Evolutionary conservation across 2,329 filamentous ascomycete species (phyloP).

Genomic region (Colletotrichum destructivum): DNA sequence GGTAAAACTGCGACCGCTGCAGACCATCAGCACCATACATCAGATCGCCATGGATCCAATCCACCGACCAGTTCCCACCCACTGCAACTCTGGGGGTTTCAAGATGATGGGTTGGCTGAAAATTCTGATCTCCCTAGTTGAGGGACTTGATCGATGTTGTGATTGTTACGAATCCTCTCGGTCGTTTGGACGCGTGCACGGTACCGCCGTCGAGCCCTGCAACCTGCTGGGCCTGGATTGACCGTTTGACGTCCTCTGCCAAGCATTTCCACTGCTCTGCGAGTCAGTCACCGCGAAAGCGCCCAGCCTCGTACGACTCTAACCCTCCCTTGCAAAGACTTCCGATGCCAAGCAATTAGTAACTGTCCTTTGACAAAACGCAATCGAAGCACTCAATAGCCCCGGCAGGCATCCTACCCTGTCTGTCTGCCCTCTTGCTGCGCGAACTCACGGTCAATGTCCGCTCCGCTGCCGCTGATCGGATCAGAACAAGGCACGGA

Average conservation of each 20-base stretch:
- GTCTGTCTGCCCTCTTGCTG: not conserved
- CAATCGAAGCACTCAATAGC: slow-evolving; percentile 14
- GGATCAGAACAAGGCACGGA: not conserved
- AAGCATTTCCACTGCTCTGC: slow-evolving; percentile 15
- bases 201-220: slow-evolving; percentile 1
- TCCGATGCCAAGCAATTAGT: slow-evolving; percentile 37
- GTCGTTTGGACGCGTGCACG: not conserved
- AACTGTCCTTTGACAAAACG: slow-evolving; percentile 23
- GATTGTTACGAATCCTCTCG: not conserved
- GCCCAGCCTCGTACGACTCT: slow-evolving; percentile 36
- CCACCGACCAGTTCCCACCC: slow-evolving; percentile 25
- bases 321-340: slow-evolving; percentile 22
- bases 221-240: not conserved
- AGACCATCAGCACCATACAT: slow-evolving; percentile 4
- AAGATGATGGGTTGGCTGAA: slow-evolving; percentile 24
- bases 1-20: not conserved
- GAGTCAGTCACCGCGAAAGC: slow-evolving; percentile 33
- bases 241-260: slow-evolving; percentile 13
- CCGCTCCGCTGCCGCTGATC: not conserved
- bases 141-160: not conserved
- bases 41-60: slow-evolving; percentile 7
- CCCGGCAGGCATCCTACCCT: not conserved
- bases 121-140: slow-evolving; percentile 11
- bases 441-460: slow-evolving; percentile 20
- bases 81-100: slow-evolving; percentile 33